Base-by-base conservation (phyloP, 805 yeast species). In the Candida coleopterorum region DNA sequence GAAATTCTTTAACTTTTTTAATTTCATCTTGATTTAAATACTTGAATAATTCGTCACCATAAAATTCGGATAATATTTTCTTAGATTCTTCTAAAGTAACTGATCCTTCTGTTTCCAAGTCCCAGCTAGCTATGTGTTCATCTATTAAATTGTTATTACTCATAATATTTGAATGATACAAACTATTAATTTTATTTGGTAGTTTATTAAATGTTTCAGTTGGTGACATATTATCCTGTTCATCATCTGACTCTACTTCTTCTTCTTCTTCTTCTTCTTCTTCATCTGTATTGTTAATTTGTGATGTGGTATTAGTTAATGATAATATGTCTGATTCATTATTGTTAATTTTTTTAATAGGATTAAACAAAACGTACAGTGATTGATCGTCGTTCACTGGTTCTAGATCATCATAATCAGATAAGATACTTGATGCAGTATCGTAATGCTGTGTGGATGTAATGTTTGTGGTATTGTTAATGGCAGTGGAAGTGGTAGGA, bases 41-140 rank as follows among this genome's bases (percentile, higher is more conserved):
- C 28, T 45, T 41, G 32, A 59, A 46, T 26, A 59, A 40, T 18
- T 59, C 63, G 37, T 58, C 62, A 1, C 64, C 64, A 39, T 59
- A 58, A 37, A 59, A 59, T 25, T 43, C 44, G 16, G 35, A 37
- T 17, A 40, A 36, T 6, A 49, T 40, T 6, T 40, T 35, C 3
- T 48, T 48, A 25, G 43, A 23, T 22, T 42, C 36, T 27, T 32
- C 30, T 8, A 30, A 27, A 4, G 30, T 12, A 6, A 9, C 11
- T 11, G 18, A 14, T n/a, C 24, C 42, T 9, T 25, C 27, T 33
- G 58, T 63, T 33, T 60, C 66, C 30, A 62, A 43, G 38, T 62
- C 58, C 66, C 66, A 61, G 28, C 58, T 52, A 12, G 68, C 68
- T 5, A 55, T 49, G 42, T 62, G 61, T 37, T 61, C 68, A 39